Conservation (phyloP, 192 early-diverging fungal species). For the Rhizophagus prolifer region DNA sequence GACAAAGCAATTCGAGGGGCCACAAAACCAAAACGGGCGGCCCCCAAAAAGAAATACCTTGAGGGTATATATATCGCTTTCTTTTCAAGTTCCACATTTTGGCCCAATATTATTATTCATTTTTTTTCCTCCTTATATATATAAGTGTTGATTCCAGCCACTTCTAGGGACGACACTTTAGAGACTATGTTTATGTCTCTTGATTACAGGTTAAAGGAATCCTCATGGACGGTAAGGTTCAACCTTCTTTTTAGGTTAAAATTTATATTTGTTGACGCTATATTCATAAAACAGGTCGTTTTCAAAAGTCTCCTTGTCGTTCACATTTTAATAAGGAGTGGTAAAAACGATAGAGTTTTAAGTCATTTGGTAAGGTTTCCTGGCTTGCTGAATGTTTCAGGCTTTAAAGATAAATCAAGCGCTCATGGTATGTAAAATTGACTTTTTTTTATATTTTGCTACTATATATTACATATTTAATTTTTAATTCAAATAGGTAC, state of each 20-base stretch:
- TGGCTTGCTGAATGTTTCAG: constrained; percentile 46
- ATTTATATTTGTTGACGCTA: background rate
- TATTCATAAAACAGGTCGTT: constrained; percentile 11
- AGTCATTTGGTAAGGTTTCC: constrained; percentile 53
- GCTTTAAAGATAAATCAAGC: constrained; percentile 50
- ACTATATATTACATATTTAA: constrained; percentile 34
- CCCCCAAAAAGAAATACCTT: constrained; percentile 97
- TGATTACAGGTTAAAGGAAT: constrained; percentile 48
- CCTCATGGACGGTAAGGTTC: constrained; percentile 62
- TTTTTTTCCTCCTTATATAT: background rate
- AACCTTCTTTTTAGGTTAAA: background rate
- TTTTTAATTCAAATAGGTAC: constrained; percentile 20
- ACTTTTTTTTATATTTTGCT: constrained; percentile 6
- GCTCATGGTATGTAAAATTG: constrained; percentile 27
- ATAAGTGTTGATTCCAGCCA: constrained; percentile 16
- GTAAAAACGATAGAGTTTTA: constrained; percentile 59
- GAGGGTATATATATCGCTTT: constrained; percentile 41
- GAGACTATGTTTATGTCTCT: constrained; percentile 52
- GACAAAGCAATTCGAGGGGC: constrained; percentile 71
- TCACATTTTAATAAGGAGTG: constrained; percentile 74
- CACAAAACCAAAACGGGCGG: constrained; percentile 80
- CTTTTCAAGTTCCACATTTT: background rate
- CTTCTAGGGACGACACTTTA: constrained; percentile 30
- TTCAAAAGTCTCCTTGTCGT: constrained; percentile 75
- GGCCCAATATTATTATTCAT: background rate